Base-by-base conservation (phyloP, 2,329 filamentous ascomycete genomes). In the Coccinonectria pachysandricola region DNA sequence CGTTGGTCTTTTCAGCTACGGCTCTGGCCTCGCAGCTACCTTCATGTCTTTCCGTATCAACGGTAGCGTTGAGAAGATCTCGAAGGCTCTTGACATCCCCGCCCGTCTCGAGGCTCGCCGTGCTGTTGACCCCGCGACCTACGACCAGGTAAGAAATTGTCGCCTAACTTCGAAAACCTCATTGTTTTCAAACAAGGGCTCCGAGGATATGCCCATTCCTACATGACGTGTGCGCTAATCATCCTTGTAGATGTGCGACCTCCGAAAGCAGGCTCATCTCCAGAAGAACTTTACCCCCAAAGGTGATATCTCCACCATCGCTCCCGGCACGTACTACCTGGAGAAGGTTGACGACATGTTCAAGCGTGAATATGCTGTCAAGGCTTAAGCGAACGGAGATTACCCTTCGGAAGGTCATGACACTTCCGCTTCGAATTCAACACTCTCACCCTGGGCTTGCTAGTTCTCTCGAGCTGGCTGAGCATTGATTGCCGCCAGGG, bases 261-360 rank as follows among this genome's bases (percentile, higher is more conserved):
- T 88, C 42, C 79, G 83, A 53, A 80, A 91, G 62, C 71, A 85
- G 59, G 83, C 82, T 29, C 83, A 91, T 55, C 65, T 88, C 39
- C 71, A 86, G 65, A 88, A 87, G 66, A 63, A 74, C 62, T 91
- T 73, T 61, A 72, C 64, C 38, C 83, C 83, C 35, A 56, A 66
- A 46, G 83, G 83, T 31, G 74, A 74, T 27, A 49, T 66, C 15
- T 78, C 80, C 23, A 80, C 71, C 42, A 69, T 91, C 31, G 52
- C 54, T 34, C 59, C 69, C 33, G 78, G 75, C 32, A 75, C 75
- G 12, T 91, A 88, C 65, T 91, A 87, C 62, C 68, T 91, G 32
- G 74, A 73, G 50, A 75, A 78, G 54, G 71, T 91, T 24, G 82
- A 91, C 49, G 80, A 84, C 45, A 85, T 85, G 80, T 91, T 83